Evolutionary conservation across 352 stramenopile species (phyloP).

Genomic region (Pythium sukuiense): DNA sequence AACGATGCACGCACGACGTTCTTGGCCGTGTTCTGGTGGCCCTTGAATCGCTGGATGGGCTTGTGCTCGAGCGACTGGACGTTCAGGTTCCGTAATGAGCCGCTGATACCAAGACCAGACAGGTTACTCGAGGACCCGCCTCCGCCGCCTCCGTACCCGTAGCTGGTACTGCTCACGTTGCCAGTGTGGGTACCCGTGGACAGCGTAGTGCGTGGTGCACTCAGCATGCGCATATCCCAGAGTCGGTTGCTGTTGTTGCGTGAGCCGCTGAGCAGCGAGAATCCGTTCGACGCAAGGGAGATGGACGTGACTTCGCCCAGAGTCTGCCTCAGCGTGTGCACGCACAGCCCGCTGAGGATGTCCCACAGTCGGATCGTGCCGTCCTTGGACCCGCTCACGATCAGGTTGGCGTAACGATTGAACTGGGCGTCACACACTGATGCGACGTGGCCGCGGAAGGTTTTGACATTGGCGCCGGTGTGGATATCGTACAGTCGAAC

Average conservation of each 20-base stretch:
- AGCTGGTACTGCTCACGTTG: constrained; percentile 3
- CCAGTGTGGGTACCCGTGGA: constrained; percentile 27
- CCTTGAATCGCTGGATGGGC: constrained; percentile 85
- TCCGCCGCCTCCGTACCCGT: constrained; percentile 3
- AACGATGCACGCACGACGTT: constrained; percentile 87
- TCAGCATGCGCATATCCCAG: constrained; percentile 88
- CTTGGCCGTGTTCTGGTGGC: constrained; percentile 89
- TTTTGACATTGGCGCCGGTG: constrained; percentile 70
- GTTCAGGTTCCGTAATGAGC: constrained; percentile 28
- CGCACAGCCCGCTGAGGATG: constrained; percentile 85
- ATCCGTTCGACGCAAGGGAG: constrained; percentile 79
- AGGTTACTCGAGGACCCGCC: constrained; percentile 1
- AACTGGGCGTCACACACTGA: constrained; percentile 88
- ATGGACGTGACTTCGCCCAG: constrained; percentile 87
- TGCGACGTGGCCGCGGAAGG: constrained; percentile 75
- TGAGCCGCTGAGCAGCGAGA: constrained; percentile 77
- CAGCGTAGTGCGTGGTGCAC: constrained; percentile 61
- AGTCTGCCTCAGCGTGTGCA: constrained; percentile 84
- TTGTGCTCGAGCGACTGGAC: constrained; percentile 50
- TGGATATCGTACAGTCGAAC: constrained; percentile 85
- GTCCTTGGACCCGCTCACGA: constrained; percentile 87
- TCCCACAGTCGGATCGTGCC: constrained; percentile 86
- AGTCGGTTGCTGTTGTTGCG: constrained; percentile 89
- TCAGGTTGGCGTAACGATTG: constrained; percentile 84
- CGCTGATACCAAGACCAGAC: constrained; percentile 8